A percentile compares a stretch with the other conserved stretches of the same genome.
Evolutionary conservation across 169 alveolate species (phyloP).

Genomic region (Plasmodium chabaudi): DNA sequence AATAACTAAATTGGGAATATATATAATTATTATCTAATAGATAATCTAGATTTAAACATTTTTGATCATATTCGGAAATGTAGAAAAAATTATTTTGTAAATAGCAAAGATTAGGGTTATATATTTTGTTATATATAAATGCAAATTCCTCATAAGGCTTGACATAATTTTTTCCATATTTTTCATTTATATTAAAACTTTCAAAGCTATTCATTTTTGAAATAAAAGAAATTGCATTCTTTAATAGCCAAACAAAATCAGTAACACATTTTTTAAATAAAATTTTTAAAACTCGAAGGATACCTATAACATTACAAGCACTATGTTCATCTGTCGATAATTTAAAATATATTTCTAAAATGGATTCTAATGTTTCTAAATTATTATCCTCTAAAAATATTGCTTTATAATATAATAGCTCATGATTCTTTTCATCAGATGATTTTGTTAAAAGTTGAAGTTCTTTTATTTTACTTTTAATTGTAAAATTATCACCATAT

Average conservation of each 20-base stretch:
- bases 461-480: conserved; percentile 71
- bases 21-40: conserved; percentile 22
- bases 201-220: background rate
- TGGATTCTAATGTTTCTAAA: conserved; percentile 36
- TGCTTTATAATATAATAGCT: conserved; percentile 47
- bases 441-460: conserved; percentile 31
- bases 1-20: conserved; percentile 52
- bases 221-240: too few relatives aligned
- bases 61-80: conserved; percentile 26
- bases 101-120: conserved; percentile 11
- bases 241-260: background rate
- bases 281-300: conserved; percentile 55
- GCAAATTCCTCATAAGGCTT: background rate
- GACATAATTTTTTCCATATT: too few relatives aligned
- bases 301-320: conserved; percentile 69
- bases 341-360: conserved; percentile 58
- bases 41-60: conserved; percentile 51
- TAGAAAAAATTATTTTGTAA: conserved; percentile 37
- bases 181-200: background rate
- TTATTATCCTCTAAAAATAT: conserved; percentile 54
- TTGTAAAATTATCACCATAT: conserved; percentile 69
- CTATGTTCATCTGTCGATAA: conserved; percentile 62
- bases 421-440: conserved; percentile 56
- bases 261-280: conserved; percentile 51
- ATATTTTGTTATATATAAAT: conserved; percentile 7